Percentiles rank a stretch among this genome's conserved stretches.
Evolutionary conservation across 139 green algal genomes (phyloP).

Genomic region (Coelastrella sp.): DNA sequence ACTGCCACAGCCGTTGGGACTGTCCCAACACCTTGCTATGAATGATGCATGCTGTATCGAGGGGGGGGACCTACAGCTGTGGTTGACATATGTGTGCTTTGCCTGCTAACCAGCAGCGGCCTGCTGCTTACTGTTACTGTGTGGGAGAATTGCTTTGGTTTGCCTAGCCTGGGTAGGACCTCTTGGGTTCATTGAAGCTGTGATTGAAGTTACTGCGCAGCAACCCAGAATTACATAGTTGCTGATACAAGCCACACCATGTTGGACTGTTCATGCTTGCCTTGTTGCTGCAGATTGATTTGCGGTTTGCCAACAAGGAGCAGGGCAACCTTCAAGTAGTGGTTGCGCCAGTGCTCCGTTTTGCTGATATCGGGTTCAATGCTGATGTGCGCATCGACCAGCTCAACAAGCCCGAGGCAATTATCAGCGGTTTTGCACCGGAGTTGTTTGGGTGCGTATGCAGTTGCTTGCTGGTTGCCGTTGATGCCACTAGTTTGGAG

Average conservation of each 20-base stretch:
- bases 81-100: no score
- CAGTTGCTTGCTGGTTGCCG: background rate
- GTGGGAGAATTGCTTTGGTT: no score
- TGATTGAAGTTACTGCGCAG: no score
- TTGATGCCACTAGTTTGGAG: background rate
- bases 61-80: background rate
- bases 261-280: background rate
- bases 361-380: conserved; percentile 67
- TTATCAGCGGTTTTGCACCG: conserved; percentile 91
- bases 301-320: conserved; percentile 79
- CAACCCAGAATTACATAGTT: background rate
- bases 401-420: conserved; percentile 75
- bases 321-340: conserved; percentile 86
- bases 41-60: background rate
- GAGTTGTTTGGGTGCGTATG: conserved; percentile 81
- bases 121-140: no score
- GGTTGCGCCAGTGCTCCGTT: conserved; percentile 91
- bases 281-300: conserved; percentile 82
- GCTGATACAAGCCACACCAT: background rate
- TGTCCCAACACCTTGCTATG: no score
- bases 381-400: conserved; percentile 78
- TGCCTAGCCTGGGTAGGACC: no score
- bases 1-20: no score
- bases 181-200: no score
- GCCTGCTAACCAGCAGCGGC: background rate